Percentiles rank a stretch among this genome's conserved stretches.
phyloP scores from a whole-genome alignment of 2,329 filamentous ascomycete species.

The Diaporthe citriasiana region DNA sequence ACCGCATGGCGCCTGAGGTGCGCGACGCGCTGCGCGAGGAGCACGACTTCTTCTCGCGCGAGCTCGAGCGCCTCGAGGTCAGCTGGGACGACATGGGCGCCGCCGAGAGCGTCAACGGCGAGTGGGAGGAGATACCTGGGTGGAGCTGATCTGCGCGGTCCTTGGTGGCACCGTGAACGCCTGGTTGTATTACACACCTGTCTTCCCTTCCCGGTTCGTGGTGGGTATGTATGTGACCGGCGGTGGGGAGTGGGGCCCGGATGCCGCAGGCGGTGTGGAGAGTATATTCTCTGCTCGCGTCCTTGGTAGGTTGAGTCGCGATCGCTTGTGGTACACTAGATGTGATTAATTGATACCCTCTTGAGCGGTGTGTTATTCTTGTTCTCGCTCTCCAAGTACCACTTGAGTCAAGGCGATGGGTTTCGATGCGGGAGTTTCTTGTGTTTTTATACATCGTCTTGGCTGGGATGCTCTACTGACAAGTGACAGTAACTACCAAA shows the following conservation, averaged over 20 bases:
- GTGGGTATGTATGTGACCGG: not conserved
- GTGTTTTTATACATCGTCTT: not conserved
- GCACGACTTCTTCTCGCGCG: conserved; percentile 83
- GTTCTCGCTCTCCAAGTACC: not conserved
- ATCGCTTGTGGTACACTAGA: conserved; percentile 18
- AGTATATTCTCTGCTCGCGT: conserved; percentile 21
- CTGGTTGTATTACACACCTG: conserved; percentile 12
- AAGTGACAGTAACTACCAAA: not conserved
- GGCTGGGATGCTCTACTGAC: not conserved
- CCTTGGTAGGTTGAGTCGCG: not conserved
- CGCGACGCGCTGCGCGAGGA: conserved; percentile 76
- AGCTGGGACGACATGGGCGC: conserved; percentile 60
- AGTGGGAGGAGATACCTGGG: conserved; percentile 45
- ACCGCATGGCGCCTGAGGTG: conserved; percentile 76
- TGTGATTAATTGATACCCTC: conserved; percentile 41
- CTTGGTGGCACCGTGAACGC: not conserved
- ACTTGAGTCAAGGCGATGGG: not conserved
- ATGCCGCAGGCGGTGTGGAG: not conserved
- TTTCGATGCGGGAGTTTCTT: not conserved
- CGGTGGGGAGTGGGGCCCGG: conserved; percentile 11
- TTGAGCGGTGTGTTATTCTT: conserved; percentile 23
- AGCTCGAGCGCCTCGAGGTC: conserved; percentile 79
- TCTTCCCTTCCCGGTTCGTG: not conserved
- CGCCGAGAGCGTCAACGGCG: conserved; percentile 49
- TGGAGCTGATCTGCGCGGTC: conserved; percentile 30